phyloP scores from a whole-genome alignment of 2,329 filamentous ascomycete genomes.

The Penicillium vulpinum region DNA sequence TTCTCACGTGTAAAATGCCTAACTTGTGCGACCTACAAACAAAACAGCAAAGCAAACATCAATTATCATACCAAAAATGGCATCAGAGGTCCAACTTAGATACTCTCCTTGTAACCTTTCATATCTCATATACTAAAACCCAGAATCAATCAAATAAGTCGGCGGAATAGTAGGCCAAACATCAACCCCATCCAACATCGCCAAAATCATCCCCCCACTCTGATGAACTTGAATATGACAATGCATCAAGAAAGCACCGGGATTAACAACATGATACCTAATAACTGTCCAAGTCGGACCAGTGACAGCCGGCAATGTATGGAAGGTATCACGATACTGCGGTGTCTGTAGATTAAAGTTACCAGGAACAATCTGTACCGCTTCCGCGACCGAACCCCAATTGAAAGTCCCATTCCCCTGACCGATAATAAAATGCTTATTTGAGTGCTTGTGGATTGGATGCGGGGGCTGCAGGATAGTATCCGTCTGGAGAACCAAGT shows the following conservation, averaged over 20 bases:
- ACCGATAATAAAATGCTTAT: conserved; percentile 61
- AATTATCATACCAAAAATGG: not conserved
- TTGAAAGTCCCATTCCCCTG: conserved; percentile 53
- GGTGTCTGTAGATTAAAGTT: conserved; percentile 61
- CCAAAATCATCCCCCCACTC: conserved; percentile 52
- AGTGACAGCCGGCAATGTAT: conserved; percentile 36
- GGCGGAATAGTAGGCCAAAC: conserved; percentile 36
- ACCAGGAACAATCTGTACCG: conserved; percentile 48
- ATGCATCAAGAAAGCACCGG: conserved; percentile 53
- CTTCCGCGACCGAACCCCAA: conserved; percentile 57
- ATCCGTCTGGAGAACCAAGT: conserved; percentile 52
- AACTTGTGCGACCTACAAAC: too few relatives aligned
- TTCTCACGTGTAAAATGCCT: not conserved
- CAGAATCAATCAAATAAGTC: conserved; percentile 18
- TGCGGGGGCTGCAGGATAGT: conserved; percentile 54
- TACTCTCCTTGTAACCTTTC: not conserved
- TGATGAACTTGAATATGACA: conserved; percentile 56
- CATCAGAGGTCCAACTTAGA: not conserved
- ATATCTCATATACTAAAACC: conserved; percentile 7
- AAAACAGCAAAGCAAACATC: not conserved
- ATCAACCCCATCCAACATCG: conserved; percentile 53
- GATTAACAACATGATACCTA: conserved; percentile 50
- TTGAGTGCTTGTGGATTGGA: conserved; percentile 66
- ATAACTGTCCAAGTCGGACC: conserved; percentile 46
- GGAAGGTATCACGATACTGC: conserved; percentile 54